Evolutionary conservation across 1,139 yeast species (phyloP).

Genomic region (Lodderomyces orthopsilosis): DNA sequence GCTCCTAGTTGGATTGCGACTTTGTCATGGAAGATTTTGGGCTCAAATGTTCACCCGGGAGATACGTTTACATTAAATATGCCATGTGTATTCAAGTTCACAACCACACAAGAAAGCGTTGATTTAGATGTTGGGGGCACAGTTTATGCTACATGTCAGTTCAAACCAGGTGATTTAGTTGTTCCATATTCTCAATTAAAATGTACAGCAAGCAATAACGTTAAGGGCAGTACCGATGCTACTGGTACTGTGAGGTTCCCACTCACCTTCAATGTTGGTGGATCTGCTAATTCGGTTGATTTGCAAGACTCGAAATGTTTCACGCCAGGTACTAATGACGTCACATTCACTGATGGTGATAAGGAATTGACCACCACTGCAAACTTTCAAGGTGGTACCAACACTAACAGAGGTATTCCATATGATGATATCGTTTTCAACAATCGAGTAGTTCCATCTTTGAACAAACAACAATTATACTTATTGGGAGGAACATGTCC

Average conservation of each 20-base stretch:
- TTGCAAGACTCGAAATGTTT: constrained; percentile 20
- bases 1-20: constrained; percentile 25
- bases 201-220: constrained; percentile 22
- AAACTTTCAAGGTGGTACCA: constrained; percentile 14
- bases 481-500: constrained; percentile 23
- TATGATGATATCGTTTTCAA: constrained; percentile 7
- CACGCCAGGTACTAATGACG: constrained; percentile 23
- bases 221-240: constrained; percentile 16
- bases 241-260: constrained; percentile 27
- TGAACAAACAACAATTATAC: constrained; percentile 17
- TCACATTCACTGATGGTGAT: constrained; percentile 28
- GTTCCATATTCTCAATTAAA: constrained; percentile 22
- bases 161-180: constrained; percentile 22
- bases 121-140: constrained; percentile 18
- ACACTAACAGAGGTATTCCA: neutral
- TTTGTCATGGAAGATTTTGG: constrained; percentile 24
- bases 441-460: constrained; percentile 17
- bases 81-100: constrained; percentile 33
- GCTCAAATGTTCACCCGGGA: constrained; percentile 21
- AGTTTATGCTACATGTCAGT: constrained; percentile 27
- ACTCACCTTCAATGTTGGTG: constrained; percentile 27
- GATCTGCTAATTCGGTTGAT: constrained; percentile 20
- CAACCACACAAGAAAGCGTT: constrained; percentile 17
- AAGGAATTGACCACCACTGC: constrained; percentile 19
- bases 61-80: constrained; percentile 31